A percentile compares a stretch with the other conserved stretches of the same genome.
Evolutionary conservation across 306 rosid genomes (phyloP).

Genomic region (Luffa acutangula): DNA sequence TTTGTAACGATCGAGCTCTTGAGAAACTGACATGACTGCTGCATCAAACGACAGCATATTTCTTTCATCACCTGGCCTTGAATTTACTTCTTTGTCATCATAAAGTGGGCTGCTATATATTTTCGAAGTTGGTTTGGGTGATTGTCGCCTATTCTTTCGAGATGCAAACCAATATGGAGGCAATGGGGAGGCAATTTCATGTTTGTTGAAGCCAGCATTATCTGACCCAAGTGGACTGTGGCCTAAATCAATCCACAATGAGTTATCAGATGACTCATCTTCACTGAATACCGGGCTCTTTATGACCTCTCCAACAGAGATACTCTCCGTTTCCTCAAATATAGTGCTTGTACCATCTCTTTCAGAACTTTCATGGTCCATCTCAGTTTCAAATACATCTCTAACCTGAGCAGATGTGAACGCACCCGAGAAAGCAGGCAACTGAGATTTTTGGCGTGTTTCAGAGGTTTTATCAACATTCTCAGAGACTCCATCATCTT

Average conservation of each 20-base stretch:
- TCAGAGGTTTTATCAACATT: constrained; percentile 47
- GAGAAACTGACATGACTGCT: constrained; percentile 70
- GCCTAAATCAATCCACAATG: constrained; percentile 92
- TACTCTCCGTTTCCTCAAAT: constrained; percentile 81
- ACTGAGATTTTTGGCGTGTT: constrained; percentile 45
- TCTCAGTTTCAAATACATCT: constrained; percentile 86
- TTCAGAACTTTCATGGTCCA: constrained; percentile 84
- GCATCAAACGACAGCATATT: constrained; percentile 80
- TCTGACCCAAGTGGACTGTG: constrained; percentile 93
- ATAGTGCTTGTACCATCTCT: constrained; percentile 92
- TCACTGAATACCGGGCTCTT: constrained; percentile 97
- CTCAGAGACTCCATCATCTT: constrained; percentile 40
- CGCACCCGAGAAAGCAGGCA: constrained; percentile 95
- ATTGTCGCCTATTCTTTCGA: constrained; percentile 38
- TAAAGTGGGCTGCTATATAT: constrained; percentile 68
- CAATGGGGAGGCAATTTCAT: constrained; percentile 62
- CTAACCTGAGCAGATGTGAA: constrained; percentile 84
- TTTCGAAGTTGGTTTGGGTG: constrained; percentile 61
- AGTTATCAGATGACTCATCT: constrained; percentile 88
- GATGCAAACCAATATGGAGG: constrained; percentile 75
- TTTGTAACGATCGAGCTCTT: constrained; percentile 64
- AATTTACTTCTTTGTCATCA: constrained; percentile 49
- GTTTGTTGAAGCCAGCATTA: constrained; percentile 33
- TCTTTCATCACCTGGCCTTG: constrained; percentile 36
- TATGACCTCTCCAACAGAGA: constrained; percentile 90